Percentiles rank a stretch among this genome's conserved stretches.
Conservation (phyloP, 495 filamentous ascomycete species). For the Daldinia concentrica region DNA sequence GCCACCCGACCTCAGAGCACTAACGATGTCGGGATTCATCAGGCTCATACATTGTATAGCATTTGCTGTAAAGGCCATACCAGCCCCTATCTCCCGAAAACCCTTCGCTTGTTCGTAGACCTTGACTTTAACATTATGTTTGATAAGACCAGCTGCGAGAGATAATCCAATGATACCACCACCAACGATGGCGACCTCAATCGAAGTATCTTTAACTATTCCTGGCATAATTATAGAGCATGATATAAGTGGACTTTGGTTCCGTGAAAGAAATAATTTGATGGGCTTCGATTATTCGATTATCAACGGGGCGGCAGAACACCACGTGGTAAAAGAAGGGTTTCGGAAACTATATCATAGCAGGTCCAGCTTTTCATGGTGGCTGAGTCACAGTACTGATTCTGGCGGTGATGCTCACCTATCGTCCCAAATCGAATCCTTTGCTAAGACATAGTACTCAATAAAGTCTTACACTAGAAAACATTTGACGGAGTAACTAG, state of each 20-base stretch:
- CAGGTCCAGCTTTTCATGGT: not conserved
- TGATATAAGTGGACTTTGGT: not conserved
- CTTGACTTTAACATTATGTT: conserved; percentile 48
- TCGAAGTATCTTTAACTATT: conserved; percentile 10
- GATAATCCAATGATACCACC: conserved; percentile 56
- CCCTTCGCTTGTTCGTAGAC: conserved; percentile 61
- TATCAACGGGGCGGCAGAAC: not conserved
- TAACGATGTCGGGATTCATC: conserved; percentile 57
- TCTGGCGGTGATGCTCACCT: conserved; percentile 1
- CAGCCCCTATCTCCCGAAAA: conserved; percentile 66
- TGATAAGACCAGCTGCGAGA: conserved; percentile 52
- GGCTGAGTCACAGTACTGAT: conserved; percentile 21
- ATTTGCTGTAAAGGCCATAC: conserved; percentile 65
- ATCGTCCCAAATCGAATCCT: not conserved
- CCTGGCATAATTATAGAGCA: conserved; percentile 14
- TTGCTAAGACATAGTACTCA: not conserved
- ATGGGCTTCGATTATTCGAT: not conserved
- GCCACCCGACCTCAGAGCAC: conserved; percentile 53
- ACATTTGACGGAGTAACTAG: conserved; percentile 34
- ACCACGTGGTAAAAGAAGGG: not conserved
- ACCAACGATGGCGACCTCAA: conserved; percentile 55
- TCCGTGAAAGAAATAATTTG: not conserved
- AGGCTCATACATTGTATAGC: conserved; percentile 61
- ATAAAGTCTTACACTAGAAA: not conserved
- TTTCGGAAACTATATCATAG: not conserved